Evolutionary conservation across 2,329 filamentous ascomycete species (phyloP).

Genomic region (Zalaria obscura): DNA sequence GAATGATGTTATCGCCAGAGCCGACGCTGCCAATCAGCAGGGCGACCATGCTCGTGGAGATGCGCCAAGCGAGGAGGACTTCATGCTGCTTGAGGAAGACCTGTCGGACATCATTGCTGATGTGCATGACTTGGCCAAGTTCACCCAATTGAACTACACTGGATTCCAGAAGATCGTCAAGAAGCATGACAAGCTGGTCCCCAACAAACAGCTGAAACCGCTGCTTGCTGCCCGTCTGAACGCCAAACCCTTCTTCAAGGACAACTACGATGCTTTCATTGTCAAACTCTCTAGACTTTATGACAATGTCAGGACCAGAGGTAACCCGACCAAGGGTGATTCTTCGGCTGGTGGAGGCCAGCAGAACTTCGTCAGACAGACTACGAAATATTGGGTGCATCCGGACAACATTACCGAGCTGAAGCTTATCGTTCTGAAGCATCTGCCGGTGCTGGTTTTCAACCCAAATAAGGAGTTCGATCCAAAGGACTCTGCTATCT

Average conservation of each 20-base stretch:
- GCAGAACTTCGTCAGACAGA: conserved; percentile 91
- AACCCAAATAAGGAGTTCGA: conserved; percentile 96
- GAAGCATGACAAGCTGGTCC: conserved; percentile 53
- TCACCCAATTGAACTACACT: conserved; percentile 95
- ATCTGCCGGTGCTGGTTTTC: conserved; percentile 92
- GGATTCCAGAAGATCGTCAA: conserved; percentile 99
- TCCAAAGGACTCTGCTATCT: conserved; percentile 79
- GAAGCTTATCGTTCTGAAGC: conserved; percentile 95
- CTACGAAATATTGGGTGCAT: conserved; percentile 99
- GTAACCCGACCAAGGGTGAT: conserved; percentile 85
- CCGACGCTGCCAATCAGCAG: conserved; percentile 34
- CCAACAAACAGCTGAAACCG: conserved; percentile 80
- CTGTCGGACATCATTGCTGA: conserved; percentile 97
- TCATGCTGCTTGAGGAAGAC: conserved; percentile 84
- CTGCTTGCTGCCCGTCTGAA: conserved; percentile 93
- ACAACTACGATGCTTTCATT: conserved; percentile 94
- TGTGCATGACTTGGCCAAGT: conserved; percentile 95
- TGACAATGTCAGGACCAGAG: conserved; percentile 83
- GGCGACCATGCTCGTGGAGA: conserved; percentile 20
- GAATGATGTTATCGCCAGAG: conserved; percentile 64
- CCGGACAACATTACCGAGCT: conserved; percentile 96
- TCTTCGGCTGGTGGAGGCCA: conserved; percentile 81
- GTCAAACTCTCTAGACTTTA: conserved; percentile 91
- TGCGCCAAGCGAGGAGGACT: conserved; percentile 72
- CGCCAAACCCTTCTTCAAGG: conserved; percentile 95